These are phyloP conservation scores for Inga oerstediana DNA, from an alignment of 306 rosid species.

Conservation along the genomic window DNA sequence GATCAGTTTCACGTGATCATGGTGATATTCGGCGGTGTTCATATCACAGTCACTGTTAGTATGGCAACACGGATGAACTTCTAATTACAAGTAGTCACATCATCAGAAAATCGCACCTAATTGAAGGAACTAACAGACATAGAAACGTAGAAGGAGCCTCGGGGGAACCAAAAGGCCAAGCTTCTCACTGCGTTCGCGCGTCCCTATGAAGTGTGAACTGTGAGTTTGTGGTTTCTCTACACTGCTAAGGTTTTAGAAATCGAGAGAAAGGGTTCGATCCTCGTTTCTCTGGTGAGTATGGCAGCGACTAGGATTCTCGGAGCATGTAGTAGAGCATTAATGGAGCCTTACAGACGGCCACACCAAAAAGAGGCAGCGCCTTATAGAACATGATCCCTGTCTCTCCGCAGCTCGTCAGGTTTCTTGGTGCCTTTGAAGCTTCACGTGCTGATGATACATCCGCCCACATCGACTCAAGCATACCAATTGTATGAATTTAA, in stretches of 20 bases:
- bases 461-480: too few relatives aligned
- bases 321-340: slow-evolving; percentile 35
- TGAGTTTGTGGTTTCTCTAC: not conserved
- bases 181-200: not conserved
- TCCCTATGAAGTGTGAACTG: not conserved
- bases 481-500: too few relatives aligned
- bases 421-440: slow-evolving; percentile 41
- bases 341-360: slow-evolving; percentile 36
- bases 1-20: too few relatives aligned
- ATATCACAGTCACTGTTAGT: too few relatives aligned
- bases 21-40: too few relatives aligned
- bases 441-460: slow-evolving; percentile 32
- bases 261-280: not conserved
- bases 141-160: not conserved
- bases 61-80: too few relatives aligned
- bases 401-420: slow-evolving; percentile 45
- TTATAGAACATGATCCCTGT: slow-evolving; percentile 53
- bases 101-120: too few relatives aligned
- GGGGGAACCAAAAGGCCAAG: slow-evolving; percentile 7
- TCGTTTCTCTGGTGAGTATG: slow-evolving; percentile 33
- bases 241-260: slow-evolving; percentile 38
- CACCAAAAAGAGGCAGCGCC: not conserved
- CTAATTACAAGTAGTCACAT: too few relatives aligned
- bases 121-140: too few relatives aligned
- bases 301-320: slow-evolving; percentile 45